phyloP scores from a whole-genome alignment of 2,329 filamentous ascomycete species.

The Periglandula ipomoeae region DNA sequence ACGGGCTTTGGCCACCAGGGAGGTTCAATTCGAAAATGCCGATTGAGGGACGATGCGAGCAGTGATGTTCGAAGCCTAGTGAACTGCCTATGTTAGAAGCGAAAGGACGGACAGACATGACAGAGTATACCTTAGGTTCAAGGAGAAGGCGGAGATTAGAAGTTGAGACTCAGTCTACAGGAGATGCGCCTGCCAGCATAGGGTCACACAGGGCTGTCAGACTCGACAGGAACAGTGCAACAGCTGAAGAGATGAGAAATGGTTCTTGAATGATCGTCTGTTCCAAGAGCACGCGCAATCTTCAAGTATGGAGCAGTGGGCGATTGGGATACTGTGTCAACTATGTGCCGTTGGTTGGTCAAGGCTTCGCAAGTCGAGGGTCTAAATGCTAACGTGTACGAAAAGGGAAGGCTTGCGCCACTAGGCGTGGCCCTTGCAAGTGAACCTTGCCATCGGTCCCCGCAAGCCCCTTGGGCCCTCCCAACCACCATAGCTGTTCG shows the following conservation, averaged over 20 bases:
- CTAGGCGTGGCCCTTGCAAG: too few species aligned
- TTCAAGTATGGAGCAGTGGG: neutral
- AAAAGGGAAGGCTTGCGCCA: too few species aligned
- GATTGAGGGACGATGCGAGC: neutral
- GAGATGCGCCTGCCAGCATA: neutral
- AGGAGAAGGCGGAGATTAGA: neutral
- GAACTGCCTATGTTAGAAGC: neutral
- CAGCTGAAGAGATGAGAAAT: neutral
- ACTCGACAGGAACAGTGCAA: neutral
- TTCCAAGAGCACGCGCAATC: too few species aligned
- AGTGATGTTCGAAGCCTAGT: neutral
- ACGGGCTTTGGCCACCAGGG: slow-evolving; percentile 1
- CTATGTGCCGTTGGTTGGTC: neutral
- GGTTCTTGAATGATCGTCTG: too few species aligned
- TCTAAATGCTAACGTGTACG: neutral
- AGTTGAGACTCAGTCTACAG: neutral
- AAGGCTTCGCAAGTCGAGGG: neutral
- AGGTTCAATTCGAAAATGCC: neutral
- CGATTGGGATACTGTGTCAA: neutral
- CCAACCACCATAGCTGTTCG: too few species aligned
- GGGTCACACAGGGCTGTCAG: neutral
- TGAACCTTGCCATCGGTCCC: too few species aligned
- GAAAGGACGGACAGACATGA: too few species aligned
- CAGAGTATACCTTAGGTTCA: neutral
- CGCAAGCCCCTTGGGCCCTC: too few species aligned